phyloP scores from a whole-genome alignment of 78 protist species.

The Dictyostelium firmibasis region DNA sequence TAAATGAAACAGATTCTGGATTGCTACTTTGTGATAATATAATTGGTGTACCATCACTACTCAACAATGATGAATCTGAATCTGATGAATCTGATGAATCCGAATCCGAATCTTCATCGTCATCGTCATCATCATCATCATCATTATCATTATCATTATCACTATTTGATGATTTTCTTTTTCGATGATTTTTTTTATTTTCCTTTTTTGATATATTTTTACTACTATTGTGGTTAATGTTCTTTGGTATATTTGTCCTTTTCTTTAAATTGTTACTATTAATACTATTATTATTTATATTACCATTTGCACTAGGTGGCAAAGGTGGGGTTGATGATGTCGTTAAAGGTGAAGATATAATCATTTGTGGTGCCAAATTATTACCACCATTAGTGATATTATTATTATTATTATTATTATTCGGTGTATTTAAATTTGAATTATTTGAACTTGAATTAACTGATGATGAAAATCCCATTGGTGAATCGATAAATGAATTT shows the following conservation, averaged over 20 bases:
- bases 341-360: not conserved
- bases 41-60: slow-evolving; percentile 31
- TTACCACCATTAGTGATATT: not conserved
- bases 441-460: not conserved
- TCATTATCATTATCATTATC: not conserved
- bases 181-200: not conserved
- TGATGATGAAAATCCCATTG: not conserved
- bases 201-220: not conserved
- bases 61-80: not conserved
- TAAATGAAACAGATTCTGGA: slow-evolving; percentile 34
- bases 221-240: not conserved
- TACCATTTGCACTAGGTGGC: not conserved
- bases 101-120: slow-evolving; percentile 10
- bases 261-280: not conserved
- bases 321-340: slow-evolving; percentile 14
- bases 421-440: not conserved
- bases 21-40: slow-evolving; percentile 26
- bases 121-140: not conserved
- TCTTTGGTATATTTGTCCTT: not conserved
- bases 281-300: not conserved
- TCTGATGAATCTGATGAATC: slow-evolving; percentile 15
- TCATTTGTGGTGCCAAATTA: not conserved
- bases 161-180: not conserved
- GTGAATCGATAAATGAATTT: not conserved
- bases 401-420: not conserved